These are phyloP conservation scores for Ophiostoma pallidulum DNA, from an alignment of 2,329 filamentous ascomycete genomes.

Conservation along the genomic window DNA sequence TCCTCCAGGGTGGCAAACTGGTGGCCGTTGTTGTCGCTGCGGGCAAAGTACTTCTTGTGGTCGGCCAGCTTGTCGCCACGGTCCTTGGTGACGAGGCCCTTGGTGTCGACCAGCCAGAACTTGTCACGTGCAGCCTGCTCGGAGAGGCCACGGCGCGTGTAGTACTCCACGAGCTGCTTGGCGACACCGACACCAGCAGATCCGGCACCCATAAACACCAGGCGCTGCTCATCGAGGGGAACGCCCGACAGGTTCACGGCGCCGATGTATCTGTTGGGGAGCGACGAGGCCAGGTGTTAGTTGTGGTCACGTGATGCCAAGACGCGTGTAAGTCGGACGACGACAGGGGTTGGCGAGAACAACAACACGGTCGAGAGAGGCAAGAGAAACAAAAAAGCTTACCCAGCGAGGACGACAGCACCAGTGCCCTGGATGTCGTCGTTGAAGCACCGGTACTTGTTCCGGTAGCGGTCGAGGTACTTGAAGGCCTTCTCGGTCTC, in stretches of 20 bases:
- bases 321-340: conserved; percentile 11
- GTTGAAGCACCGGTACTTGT: conserved; percentile 92
- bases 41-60: conserved; percentile 69
- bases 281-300: conserved; percentile 43
- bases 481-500: conserved; percentile 89
- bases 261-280: conserved; percentile 50
- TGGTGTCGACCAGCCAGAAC: conserved; percentile 97
- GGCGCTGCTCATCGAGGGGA: conserved; percentile 78
- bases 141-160: conserved; percentile 81
- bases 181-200: conserved; percentile 95
- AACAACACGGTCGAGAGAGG: not conserved
- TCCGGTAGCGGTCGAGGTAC: conserved; percentile 80
- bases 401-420: conserved; percentile 83
- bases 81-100: conserved; percentile 87
- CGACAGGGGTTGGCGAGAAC: not conserved
- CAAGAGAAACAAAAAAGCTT: conserved; percentile 22
- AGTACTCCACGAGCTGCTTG: conserved; percentile 95
- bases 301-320: conserved; percentile 12
- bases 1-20: conserved; percentile 76
- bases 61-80: conserved; percentile 89
- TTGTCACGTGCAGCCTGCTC: conserved; percentile 81
- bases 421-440: conserved; percentile 98
- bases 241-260: conserved; percentile 78
- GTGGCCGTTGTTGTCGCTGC: conserved; percentile 53
- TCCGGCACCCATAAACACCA: conserved; percentile 93